These are phyloP conservation scores for Paecilomyces variotii DNA, from an alignment of 2,329 filamentous ascomycete genomes.

Conservation along the genomic window DNA sequence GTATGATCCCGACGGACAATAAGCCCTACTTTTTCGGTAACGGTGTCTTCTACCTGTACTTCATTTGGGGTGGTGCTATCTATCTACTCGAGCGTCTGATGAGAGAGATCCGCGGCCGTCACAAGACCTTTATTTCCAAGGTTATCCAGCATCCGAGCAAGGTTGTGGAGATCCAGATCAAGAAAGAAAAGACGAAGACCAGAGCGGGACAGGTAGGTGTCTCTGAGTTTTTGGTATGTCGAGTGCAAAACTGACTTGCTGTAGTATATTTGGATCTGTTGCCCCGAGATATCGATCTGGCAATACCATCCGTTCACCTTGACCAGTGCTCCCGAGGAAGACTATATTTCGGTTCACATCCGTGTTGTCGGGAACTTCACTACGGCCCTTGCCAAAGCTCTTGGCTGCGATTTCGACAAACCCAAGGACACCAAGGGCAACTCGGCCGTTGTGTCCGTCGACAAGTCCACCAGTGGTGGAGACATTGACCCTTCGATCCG, in stretches of 20 bases:
- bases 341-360: constrained; percentile 82
- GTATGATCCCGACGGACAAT: constrained; percentile 81
- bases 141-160: constrained; percentile 85
- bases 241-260: constrained; percentile 6
- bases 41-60: constrained; percentile 84
- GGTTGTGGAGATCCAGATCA: constrained; percentile 85
- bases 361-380: constrained; percentile 80
- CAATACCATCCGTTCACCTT: constrained; percentile 84
- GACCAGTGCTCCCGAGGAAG: constrained; percentile 79
- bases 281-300: constrained; percentile 77
- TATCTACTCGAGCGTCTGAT: constrained; percentile 74
- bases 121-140: constrained; percentile 81
- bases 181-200: constrained; percentile 79
- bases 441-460: constrained; percentile 64
- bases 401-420: constrained; percentile 65
- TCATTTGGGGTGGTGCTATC: constrained; percentile 74
- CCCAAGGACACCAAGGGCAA: constrained; percentile 21
- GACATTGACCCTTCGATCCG: constrained; percentile 63
- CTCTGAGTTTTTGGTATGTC: not conserved
- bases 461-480: constrained; percentile 42
- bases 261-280: constrained; percentile 79
- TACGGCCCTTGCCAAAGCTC: constrained; percentile 56
- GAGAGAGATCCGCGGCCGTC: constrained; percentile 68
- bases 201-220: constrained; percentile 56
- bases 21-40: constrained; percentile 62